A percentile compares a stretch with the other conserved stretches of the same genome.
These are phyloP conservation scores for Baeospora myosura DNA, from an alignment of 1,284 basidiomycete species.

Conservation along the genomic window DNA sequence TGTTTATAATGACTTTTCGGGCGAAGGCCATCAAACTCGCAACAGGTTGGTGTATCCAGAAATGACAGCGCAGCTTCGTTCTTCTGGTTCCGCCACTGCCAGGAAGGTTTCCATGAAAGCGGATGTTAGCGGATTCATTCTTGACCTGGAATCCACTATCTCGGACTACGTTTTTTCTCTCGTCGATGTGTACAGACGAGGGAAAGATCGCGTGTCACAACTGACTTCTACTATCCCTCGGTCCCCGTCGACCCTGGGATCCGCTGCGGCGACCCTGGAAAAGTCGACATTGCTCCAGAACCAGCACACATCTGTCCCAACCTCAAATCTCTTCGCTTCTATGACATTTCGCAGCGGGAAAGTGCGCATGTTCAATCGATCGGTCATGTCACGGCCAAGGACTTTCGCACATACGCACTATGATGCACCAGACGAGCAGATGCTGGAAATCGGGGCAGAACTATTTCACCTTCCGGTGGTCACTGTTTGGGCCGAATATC, in stretches of 20 bases:
- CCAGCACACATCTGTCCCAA: constrained; percentile 30
- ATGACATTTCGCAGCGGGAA: constrained; percentile 78
- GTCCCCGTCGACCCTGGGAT: constrained; percentile 23
- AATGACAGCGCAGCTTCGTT: constrained; percentile 70
- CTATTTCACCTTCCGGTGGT: constrained; percentile 72
- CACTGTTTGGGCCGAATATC: constrained; percentile 80
- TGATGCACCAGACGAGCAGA: constrained; percentile 41
- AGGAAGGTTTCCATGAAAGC: constrained; percentile 64
- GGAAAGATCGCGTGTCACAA: constrained; percentile 69
- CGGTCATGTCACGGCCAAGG: constrained; percentile 28
- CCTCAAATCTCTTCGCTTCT: constrained; percentile 64
- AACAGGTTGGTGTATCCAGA: constrained; percentile 79
- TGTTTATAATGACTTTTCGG: constrained; percentile 60
- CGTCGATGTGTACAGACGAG: constrained; percentile 78
- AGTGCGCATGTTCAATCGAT: constrained; percentile 55
- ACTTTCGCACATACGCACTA: constrained; percentile 27
- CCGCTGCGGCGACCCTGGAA: neutral
- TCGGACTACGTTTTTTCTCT: constrained; percentile 75
- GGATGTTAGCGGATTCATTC: constrained; percentile 78
- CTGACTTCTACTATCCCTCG: constrained; percentile 46
- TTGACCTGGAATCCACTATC: constrained; percentile 79
- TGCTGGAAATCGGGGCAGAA: constrained; percentile 47
- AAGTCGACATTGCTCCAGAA: constrained; percentile 18
- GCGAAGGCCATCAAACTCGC: constrained; percentile 59
- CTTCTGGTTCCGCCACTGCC: constrained; percentile 40